These are phyloP conservation scores for Cercospora zeina DNA, from an alignment of 2,329 filamentous ascomycete species.

Conservation along the genomic window DNA sequence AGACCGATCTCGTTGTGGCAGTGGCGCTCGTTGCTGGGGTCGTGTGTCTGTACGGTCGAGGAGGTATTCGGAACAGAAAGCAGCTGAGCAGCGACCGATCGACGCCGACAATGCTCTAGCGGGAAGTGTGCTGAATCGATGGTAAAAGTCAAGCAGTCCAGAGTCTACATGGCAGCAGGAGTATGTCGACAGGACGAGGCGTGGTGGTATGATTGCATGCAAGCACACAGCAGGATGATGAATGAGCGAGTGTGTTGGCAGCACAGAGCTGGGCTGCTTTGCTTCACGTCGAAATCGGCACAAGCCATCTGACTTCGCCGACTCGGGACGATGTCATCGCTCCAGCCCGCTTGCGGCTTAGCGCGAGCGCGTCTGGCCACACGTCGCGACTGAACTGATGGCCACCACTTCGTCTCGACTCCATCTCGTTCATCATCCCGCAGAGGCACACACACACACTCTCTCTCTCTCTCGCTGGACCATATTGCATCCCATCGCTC, in stretches of 20 bases:
- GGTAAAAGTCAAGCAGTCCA: neutral
- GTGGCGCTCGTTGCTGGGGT: constrained; percentile 7
- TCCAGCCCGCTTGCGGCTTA: constrained; percentile 3
- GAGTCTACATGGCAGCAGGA: neutral
- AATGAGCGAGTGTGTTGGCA: neutral
- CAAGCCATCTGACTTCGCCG: constrained; percentile 4
- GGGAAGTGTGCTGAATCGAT: constrained; percentile 8
- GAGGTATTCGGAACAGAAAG: constrained; percentile 1
- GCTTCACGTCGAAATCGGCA: constrained; percentile 9
- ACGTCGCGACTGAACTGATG: neutral
- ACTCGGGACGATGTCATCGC: constrained; percentile 5
- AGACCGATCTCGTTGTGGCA: neutral
- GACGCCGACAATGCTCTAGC: constrained; percentile 8
- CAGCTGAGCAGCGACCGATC: constrained; percentile 4
- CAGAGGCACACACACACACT: neutral
- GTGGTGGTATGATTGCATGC: neutral
- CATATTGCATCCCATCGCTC: neutral
- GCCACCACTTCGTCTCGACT: neutral
- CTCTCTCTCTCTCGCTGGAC: too few relatives aligned
- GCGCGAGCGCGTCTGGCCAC: neutral
- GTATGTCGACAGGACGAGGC: neutral
- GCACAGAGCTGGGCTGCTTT: constrained; percentile 9
- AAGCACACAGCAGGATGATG: neutral
- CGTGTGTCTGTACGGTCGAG: neutral
- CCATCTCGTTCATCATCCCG: neutral